phyloP scores from a whole-genome alignment of 495 filamentous ascomycete species.

The Aspergillus bertholletiae region DNA sequence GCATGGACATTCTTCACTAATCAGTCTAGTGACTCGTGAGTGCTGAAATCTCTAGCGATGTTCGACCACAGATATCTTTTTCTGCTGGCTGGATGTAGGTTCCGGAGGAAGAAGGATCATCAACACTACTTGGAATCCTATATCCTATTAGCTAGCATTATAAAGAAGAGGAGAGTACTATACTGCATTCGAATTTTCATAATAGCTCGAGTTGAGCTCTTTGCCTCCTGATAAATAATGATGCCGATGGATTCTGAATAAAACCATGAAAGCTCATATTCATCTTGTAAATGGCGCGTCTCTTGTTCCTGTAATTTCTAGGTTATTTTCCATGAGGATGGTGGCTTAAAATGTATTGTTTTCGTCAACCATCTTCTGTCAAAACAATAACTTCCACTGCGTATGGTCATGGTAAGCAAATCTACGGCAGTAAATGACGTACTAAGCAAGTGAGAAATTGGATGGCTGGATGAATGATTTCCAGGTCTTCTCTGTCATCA shows the following conservation, averaged over 20 bases:
- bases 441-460: neutral
- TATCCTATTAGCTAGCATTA: neutral
- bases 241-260: slow-evolving; percentile 2
- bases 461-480: neutral
- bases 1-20: neutral
- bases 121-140: neutral
- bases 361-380: slow-evolving; percentile 1
- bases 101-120: neutral
- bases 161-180: neutral
- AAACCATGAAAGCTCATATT: neutral
- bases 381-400: slow-evolving; percentile 3
- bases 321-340: slow-evolving; percentile 7
- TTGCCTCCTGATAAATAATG: neutral
- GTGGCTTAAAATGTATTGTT: slow-evolving; percentile 4
- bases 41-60: slow-evolving; percentile 4
- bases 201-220: slow-evolving; percentile 1
- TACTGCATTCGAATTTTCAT: slow-evolving; percentile 8
- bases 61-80: slow-evolving; percentile 4
- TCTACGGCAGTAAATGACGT: neutral
- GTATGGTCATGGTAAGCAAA: slow-evolving; percentile 1
- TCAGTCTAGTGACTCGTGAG: neutral
- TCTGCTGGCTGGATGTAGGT: slow-evolving; percentile 1
- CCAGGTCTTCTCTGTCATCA: neutral
- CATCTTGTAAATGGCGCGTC: neutral
- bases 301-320: slow-evolving; percentile 4